A percentile compares a stretch with the other conserved stretches of the same genome.
Conservation (phyloP, 345 rosid genomes). For the Sisymbrium altissimum region DNA sequence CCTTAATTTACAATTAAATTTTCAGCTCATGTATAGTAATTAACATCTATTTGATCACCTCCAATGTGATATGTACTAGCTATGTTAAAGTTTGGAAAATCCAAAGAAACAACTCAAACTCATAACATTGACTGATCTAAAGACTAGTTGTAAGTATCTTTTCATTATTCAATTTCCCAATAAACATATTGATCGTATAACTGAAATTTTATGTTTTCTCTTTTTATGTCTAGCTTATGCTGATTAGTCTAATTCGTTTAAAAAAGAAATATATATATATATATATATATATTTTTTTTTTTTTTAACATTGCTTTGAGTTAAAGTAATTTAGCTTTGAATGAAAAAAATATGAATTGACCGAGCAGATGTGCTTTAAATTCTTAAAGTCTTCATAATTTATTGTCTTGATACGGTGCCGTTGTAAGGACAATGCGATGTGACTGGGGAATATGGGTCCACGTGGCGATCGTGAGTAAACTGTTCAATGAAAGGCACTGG, state of each 20-base stretch:
- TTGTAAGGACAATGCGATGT: constrained; percentile 14
- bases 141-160: no score
- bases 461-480: constrained; percentile 6
- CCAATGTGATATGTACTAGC: not conserved
- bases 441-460: constrained; percentile 29
- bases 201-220: not conserved
- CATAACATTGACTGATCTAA: not conserved
- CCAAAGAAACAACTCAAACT: not conserved
- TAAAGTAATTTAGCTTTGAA: not conserved
- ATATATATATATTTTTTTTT: no score
- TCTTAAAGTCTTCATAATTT: not conserved
- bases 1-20: not conserved
- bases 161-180: not conserved
- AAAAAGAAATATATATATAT: not conserved
- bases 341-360: constrained; percentile 6
- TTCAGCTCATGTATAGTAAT: not conserved
- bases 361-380: constrained; percentile 10
- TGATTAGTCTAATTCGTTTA: not conserved
- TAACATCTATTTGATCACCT: not conserved
- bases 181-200: not conserved
- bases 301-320: not conserved
- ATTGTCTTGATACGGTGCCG: constrained; percentile 8
- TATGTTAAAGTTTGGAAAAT: not conserved
- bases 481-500: not conserved
- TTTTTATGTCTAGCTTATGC: not conserved